Conservation (phyloP, 768 basidiomycete genomes). For the Psilocybe subaeruginosa region DNA sequence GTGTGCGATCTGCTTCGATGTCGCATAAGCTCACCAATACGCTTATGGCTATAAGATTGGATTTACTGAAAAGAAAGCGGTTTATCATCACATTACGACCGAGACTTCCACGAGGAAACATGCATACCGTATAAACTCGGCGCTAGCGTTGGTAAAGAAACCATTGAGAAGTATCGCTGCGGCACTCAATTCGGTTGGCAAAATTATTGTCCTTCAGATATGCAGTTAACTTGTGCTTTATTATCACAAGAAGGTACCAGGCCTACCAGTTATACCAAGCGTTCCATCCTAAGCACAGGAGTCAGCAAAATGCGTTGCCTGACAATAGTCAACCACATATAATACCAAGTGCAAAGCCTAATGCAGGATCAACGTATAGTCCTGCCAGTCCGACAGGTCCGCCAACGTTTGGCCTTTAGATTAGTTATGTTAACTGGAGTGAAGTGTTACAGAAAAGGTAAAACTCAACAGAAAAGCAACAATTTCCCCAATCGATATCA, state of each 20-base stretch:
- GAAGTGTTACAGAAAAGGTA: not conserved
- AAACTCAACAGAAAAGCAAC: conserved; percentile 20
- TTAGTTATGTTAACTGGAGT: not conserved
- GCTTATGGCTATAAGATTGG: conserved; percentile 16
- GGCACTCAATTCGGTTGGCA: conserved; percentile 20
- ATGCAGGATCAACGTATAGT: conserved; percentile 37
- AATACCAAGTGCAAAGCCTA: conserved; percentile 40
- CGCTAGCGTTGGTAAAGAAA: conserved; percentile 13
- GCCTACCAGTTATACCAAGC: conserved; percentile 28
- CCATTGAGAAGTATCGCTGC: conserved; percentile 19
- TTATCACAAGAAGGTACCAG: not conserved
- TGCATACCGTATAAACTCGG: conserved; percentile 7
- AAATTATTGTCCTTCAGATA: conserved; percentile 9
- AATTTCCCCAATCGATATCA: conserved; percentile 30
- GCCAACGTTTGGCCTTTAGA: conserved; percentile 27
- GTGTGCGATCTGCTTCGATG: not conserved
- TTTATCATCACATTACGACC: not conserved
- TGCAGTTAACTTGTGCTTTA: not conserved
- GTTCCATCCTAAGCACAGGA: conserved; percentile 35
- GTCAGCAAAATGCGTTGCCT: conserved; percentile 23
- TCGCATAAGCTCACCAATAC: conserved; percentile 7
- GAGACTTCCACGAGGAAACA: not conserved
- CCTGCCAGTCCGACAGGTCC: conserved; percentile 28
- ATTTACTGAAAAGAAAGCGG: conserved; percentile 1
- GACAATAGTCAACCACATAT: conserved; percentile 29